Base-by-base conservation (phyloP, 148 eudicot genomes). In the Nyssa sinensis region DNA sequence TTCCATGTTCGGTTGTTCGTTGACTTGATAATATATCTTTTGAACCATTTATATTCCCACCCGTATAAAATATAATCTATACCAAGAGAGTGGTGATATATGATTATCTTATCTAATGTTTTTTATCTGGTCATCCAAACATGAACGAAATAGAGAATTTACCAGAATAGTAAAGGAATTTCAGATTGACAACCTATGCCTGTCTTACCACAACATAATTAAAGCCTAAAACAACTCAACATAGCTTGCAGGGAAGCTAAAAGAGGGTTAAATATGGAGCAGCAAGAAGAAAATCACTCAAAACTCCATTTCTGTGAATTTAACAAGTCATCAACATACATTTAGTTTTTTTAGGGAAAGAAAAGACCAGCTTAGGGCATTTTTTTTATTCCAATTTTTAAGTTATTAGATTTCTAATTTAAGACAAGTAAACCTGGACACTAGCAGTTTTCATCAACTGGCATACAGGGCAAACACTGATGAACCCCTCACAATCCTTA, bases 391-490 rank as follows among this genome's bases (percentile, higher is more conserved):
- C n/a, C 32, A 47, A 62, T 21, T 62, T 62, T 29, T 1, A n/a
- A 76, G 62, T 69, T 23, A 75, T 60, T 47, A 25, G 62, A 25
- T 47, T 11, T 16, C 57, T n/a, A 39, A 4, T 75, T 88, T 86
- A 91, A 19, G 93, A 89, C 76, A 89, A 60, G 80, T 84, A 91
- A 7, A 91, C 93, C 83, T 85, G 89, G 39, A 91, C 88, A 72
- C 93, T 80, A 55, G 87, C 87, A 44, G 84, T 86, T 74, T 88
- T 91, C 30, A 82, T 75, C 73, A 77, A 64, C 66, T 79, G 88
- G 76, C 97, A 91, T 25, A 91, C 88, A 1, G 97, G 97, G 64
- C 97, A 91, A 23, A 83, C 81, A 62, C 65, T 75, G 21, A 86
- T 64, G 69, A 69, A 81, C 65, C 70, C 85, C 39, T 89, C 93